phyloP scores from a whole-genome alignment of 139 green algal species.

The Volvox africanus region DNA sequence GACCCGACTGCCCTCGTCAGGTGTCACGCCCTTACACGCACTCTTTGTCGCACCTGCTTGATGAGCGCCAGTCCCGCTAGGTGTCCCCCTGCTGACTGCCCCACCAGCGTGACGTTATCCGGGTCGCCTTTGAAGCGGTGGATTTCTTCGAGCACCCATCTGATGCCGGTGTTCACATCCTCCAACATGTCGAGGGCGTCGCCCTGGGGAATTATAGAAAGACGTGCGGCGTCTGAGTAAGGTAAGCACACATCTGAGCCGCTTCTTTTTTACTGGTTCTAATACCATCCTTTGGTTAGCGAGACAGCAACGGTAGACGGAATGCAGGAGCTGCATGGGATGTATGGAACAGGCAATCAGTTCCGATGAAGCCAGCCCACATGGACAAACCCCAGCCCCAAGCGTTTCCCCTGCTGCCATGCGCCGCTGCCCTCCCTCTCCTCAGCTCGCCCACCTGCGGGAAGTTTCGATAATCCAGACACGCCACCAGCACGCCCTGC shows the following conservation, averaged over 20 bases:
- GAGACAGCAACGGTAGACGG: too few relatives aligned
- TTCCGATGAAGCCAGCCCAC: too few relatives aligned
- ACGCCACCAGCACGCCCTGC: conserved; percentile 87
- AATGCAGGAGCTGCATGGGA: too few relatives aligned
- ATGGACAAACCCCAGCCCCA: too few relatives aligned
- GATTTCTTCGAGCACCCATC: conserved; percentile 84
- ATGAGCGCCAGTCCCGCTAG: conserved; percentile 83
- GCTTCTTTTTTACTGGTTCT: too few relatives aligned
- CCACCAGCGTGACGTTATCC: conserved; percentile 80
- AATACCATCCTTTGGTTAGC: too few relatives aligned
- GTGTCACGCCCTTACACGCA: background rate
- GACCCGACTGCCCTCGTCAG: background rate
- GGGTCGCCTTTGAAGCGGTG: conserved; percentile 83
- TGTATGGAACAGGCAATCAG: too few relatives aligned
- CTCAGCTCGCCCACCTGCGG: conserved; percentile 74
- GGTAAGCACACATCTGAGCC: too few relatives aligned
- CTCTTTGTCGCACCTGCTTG: conserved; percentile 66
- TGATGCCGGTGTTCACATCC: conserved; percentile 92
- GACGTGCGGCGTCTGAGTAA: too few relatives aligned
- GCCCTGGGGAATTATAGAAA: conserved; percentile 66
- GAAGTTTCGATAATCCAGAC: conserved; percentile 97
- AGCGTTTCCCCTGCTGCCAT: too few relatives aligned
- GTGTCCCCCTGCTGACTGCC: conserved; percentile 92
- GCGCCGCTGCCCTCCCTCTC: too few relatives aligned
- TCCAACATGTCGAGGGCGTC: conserved; percentile 89